Evolutionary conservation across 306 rosid genomes (phyloP), one percentile per base, ranked within the genome.

Genomic region (Gastrolobium villosum): DNA sequence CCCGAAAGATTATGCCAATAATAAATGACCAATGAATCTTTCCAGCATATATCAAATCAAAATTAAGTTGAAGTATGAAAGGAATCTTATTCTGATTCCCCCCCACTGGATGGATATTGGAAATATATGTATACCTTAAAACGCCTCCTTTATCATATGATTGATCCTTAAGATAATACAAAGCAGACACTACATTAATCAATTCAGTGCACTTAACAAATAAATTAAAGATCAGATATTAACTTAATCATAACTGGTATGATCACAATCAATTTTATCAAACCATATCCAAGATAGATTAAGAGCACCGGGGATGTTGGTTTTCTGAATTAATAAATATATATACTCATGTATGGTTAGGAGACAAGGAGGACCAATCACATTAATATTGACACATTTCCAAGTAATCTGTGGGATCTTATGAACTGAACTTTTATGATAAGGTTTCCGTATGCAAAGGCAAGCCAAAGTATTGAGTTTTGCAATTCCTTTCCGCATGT

Each of bases 301-400:
- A 80, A 80, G 84, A 86, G 83, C 92, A 88, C 90, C 80, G 59
- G 85, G 94, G 91, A 92, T 92, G 91, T 89, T 87, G 91, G 94
- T 89, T 89, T 87, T 82, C 44, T 76, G 74, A 79, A 64, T 65
- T 45, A 13, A 77, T 54, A 2, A 52, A 31, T 8, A 59, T 8
- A 56, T n/a, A 76, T 37, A 15, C 1, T 44, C 35, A 54, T 20
- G 54, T 44, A 70, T 14, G 60, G 52, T 13, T 44, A 50, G 82
- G 78, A 83, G 87, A 85, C 86, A 82, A 52, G 62, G 55, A 61
- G 85, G 87, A 77, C 90, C 85, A 72, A 34, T 14, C 15, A 78
- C 88, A 83, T 88, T 83, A 35, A 82, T 83, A 65, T 53, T 79
- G 81, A 81, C 77, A 75, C 86, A 84, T 92, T 89, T 86, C 83